These are phyloP conservation scores for Kwoniella botswanensis DNA, from an alignment of 768 basidiomycete genomes.

Conservation along the genomic window DNA sequence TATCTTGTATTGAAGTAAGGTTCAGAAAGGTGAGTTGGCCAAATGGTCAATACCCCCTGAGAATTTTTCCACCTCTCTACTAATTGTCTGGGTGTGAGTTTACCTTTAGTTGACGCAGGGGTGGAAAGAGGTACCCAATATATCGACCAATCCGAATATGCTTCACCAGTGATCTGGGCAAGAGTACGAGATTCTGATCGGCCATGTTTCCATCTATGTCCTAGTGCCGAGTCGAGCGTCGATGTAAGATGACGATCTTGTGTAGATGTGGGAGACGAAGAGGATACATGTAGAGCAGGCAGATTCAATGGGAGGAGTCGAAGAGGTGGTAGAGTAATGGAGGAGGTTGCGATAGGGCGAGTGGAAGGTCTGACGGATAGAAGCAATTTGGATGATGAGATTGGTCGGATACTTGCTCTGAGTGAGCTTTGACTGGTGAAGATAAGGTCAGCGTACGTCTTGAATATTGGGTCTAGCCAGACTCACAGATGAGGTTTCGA, in stretches of 20 bases:
- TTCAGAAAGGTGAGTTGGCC: slow-evolving; percentile 29
- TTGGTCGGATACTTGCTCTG: slow-evolving; percentile 5
- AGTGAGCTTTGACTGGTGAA: background rate
- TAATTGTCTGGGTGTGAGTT: slow-evolving; percentile 20
- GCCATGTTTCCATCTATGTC: slow-evolving; percentile 22
- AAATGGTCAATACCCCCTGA: slow-evolving; percentile 26
- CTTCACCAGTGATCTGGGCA: background rate
- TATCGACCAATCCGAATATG: slow-evolving; percentile 22
- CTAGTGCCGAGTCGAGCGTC: slow-evolving; percentile 15
- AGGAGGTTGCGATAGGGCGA: background rate
- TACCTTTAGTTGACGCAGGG: background rate
- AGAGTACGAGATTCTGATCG: background rate
- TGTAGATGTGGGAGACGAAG: background rate
- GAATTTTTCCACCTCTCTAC: slow-evolving; percentile 17
- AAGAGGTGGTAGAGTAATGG: slow-evolving; percentile 1
- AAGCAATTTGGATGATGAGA: slow-evolving; percentile 8
- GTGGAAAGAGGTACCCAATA: slow-evolving; percentile 25
- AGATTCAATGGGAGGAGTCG: slow-evolving; percentile 12
- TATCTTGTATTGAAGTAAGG: background rate
- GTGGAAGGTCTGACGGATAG: slow-evolving; percentile 12
- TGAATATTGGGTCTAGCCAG: background rate
- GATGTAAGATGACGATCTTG: slow-evolving; percentile 14
- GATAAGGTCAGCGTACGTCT: background rate
- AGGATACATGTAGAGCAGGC: slow-evolving; percentile 18
- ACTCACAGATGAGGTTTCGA: slow-evolving; percentile 2